phyloP scores from a whole-genome alignment of 2,329 filamentous ascomycete genomes.

The Arachnopeziza araneosa region DNA sequence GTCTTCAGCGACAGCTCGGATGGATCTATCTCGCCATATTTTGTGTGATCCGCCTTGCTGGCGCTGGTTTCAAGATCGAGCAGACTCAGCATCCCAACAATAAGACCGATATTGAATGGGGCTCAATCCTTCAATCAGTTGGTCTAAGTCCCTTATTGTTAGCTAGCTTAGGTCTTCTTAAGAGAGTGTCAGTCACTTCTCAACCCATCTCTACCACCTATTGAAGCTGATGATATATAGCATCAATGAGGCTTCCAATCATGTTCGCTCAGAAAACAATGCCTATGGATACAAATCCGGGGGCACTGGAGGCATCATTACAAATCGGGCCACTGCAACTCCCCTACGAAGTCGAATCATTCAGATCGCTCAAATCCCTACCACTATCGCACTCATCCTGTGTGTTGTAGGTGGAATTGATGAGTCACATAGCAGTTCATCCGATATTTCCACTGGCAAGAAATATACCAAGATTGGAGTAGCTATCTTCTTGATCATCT shows the following conservation, averaged over 20 bases:
- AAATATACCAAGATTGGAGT: slow-evolving; percentile 24
- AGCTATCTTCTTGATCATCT: slow-evolving; percentile 27
- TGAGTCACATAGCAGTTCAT: slow-evolving; percentile 10
- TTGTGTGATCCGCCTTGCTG: slow-evolving; percentile 28
- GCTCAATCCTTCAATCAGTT: slow-evolving; percentile 25
- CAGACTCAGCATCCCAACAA: slow-evolving; percentile 21
- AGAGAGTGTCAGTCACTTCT: slow-evolving; percentile 22
- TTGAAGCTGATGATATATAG: slow-evolving; percentile 1
- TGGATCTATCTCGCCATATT: slow-evolving; percentile 34
- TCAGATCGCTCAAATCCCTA: slow-evolving; percentile 25
- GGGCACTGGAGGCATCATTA: slow-evolving; percentile 10
- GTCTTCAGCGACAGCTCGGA: slow-evolving; percentile 28
- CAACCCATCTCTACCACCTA: background rate
- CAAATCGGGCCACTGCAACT: slow-evolving; percentile 16
- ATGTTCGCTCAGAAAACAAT: slow-evolving; percentile 11
- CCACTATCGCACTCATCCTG: slow-evolving; percentile 26
- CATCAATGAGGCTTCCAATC: slow-evolving; percentile 19
- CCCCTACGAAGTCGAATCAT: slow-evolving; percentile 25
- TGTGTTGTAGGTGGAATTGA: slow-evolving; percentile 28
- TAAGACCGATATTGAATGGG: slow-evolving; percentile 28
- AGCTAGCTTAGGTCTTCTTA: slow-evolving; percentile 23
- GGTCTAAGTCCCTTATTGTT: slow-evolving; percentile 25
- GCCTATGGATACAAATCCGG: background rate
- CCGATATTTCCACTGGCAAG: slow-evolving; percentile 16
- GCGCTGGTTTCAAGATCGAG: slow-evolving; percentile 28